A percentile compares a stretch with the other conserved stretches of the same genome.
phyloP scores from a whole-genome alignment of 2,329 filamentous ascomycete genomes.

The Hortaea werneckii region DNA sequence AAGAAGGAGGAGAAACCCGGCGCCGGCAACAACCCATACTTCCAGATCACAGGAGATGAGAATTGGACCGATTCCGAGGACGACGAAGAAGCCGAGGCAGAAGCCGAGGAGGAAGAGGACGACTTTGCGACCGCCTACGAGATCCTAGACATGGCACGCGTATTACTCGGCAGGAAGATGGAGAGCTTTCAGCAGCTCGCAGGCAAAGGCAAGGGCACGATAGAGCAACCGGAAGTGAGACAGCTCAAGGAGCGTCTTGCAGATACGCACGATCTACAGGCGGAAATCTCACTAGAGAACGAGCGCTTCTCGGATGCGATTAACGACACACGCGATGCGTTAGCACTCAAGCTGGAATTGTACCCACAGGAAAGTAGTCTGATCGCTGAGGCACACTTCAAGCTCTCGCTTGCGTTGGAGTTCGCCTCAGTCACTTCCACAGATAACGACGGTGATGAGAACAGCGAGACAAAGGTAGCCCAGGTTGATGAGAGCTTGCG shows the following conservation, averaged over 20 bases:
- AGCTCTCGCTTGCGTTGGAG: constrained; percentile 87
- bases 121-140: constrained; percentile 56
- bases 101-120: constrained; percentile 44
- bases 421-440: constrained; percentile 68
- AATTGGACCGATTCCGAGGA: constrained; percentile 73
- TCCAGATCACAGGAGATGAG: constrained; percentile 90
- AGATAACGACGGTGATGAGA: constrained; percentile 36
- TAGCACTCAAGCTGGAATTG: constrained; percentile 68
- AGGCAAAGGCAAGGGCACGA: constrained; percentile 41
- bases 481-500: constrained; percentile 58
- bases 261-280: constrained; percentile 86
- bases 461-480: constrained; percentile 25
- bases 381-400: constrained; percentile 91
- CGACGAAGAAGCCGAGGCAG: constrained; percentile 35
- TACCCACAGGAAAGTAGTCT: constrained; percentile 73
- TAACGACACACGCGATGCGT: constrained; percentile 65
- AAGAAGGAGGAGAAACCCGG: constrained; percentile 28
- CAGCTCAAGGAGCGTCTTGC: constrained; percentile 77
- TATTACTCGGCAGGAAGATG: constrained; percentile 49
- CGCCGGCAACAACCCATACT: constrained; percentile 61
- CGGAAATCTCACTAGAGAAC: constrained; percentile 94
- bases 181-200: constrained; percentile 38
- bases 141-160: constrained; percentile 51
- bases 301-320: constrained; percentile 88
- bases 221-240: constrained; percentile 31